Conservation (phyloP, 805 yeast genomes). For the Komagataella pastoris region DNA sequence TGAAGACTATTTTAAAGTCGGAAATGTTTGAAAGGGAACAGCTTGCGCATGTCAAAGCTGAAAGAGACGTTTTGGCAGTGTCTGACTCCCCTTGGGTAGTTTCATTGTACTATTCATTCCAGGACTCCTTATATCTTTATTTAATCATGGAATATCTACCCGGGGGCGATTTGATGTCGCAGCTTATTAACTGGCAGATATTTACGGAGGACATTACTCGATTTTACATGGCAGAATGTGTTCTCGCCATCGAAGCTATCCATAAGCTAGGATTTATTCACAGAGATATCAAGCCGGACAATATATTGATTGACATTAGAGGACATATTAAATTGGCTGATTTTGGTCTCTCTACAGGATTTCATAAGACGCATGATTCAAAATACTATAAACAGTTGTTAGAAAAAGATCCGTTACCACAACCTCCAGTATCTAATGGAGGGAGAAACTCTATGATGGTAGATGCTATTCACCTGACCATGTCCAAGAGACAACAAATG, state of each 20-base stretch:
- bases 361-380: conserved; percentile 86
- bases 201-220: conserved; percentile 88
- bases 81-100: conserved; percentile 86
- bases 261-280: conserved; percentile 92
- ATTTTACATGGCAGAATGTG: conserved; percentile 94
- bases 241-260: conserved; percentile 85
- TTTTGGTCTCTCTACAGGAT: conserved; percentile 80
- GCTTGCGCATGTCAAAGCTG: conserved; percentile 90
- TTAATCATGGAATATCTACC: conserved; percentile 74
- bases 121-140: conserved; percentile 61
- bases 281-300: conserved; percentile 96
- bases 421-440: conserved; percentile 12
- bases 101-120: conserved; percentile 69
- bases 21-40: conserved; percentile 95
- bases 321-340: conserved; percentile 60
- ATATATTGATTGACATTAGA: conserved; percentile 52
- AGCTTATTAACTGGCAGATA: conserved; percentile 89
- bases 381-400: conserved; percentile 73
- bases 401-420: conserved; percentile 39
- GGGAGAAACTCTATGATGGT: conserved; percentile 75
- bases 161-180: conserved; percentile 86
- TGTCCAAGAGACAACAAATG: conserved; percentile 89
- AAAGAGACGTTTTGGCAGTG: conserved; percentile 88
- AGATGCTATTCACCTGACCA: conserved; percentile 89
- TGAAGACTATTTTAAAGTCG: conserved; percentile 81